phyloP scores from a whole-genome alignment of 768 basidiomycete genomes.

The Tricholoma sp. region DNA sequence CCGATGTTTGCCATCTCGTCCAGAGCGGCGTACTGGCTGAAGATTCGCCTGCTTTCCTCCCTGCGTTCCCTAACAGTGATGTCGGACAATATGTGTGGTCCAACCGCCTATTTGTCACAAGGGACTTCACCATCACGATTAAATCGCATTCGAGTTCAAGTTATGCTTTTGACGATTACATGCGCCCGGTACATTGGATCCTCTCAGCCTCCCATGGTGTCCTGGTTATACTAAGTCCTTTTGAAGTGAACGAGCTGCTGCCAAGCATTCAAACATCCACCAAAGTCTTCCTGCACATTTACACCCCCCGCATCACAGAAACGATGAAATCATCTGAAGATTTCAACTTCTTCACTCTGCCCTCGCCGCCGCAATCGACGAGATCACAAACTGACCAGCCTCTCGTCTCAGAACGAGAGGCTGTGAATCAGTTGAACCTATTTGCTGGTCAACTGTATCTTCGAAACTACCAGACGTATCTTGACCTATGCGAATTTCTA shows the following conservation, averaged over 20 bases:
- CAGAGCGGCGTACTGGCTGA: constrained; percentile 15
- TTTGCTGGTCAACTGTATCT: constrained; percentile 44
- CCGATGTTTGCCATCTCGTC: constrained; percentile 23
- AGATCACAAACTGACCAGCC: constrained; percentile 1
- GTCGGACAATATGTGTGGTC: constrained; percentile 12
- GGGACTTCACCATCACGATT: constrained; percentile 30
- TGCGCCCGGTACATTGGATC: constrained; percentile 40
- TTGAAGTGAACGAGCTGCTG: constrained; percentile 33
- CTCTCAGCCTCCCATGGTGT: constrained; percentile 17
- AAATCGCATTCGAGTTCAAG: background rate
- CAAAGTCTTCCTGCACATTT: constrained; percentile 34
- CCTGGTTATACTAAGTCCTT: constrained; percentile 35
- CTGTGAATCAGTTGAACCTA: constrained; percentile 32
- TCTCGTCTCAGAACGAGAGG: background rate
- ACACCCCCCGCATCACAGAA: constrained; percentile 31
- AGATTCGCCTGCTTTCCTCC: no score
- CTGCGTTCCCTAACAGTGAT: constrained; percentile 8
- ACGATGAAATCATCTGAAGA: constrained; percentile 34
- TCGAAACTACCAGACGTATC: constrained; percentile 25
- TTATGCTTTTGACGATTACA: constrained; percentile 21
- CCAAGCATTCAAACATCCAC: constrained; percentile 26
- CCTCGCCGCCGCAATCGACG: constrained; percentile 16
- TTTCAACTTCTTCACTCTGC: constrained; percentile 24
- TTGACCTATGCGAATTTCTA: constrained; percentile 28
- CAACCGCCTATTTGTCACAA: constrained; percentile 22